Conservation (phyloP, 352 stramenopile species). For the Halophytophthora batemanensis region DNA sequence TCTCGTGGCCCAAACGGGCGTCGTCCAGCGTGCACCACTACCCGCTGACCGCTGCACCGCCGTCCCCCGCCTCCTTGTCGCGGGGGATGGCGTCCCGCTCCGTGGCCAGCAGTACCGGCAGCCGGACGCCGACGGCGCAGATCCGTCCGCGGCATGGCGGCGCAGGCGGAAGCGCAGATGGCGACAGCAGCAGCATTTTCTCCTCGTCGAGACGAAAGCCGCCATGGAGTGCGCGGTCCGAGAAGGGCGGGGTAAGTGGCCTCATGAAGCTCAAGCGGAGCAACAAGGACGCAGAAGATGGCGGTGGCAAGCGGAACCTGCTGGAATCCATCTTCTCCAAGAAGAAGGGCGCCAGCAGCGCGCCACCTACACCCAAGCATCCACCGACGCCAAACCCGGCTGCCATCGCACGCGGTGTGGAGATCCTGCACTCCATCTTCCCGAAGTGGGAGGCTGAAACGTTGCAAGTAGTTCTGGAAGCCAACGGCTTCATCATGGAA, state of each 20-base stretch:
- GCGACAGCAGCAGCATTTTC: no score
- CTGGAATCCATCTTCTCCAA: conserved; percentile 54
- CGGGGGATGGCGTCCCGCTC: no score
- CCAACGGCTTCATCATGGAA: conserved; percentile 78
- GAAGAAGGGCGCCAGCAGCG: conserved; percentile 31
- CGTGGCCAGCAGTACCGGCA: no score
- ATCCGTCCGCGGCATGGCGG: no score
- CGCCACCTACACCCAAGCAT: conserved; percentile 9
- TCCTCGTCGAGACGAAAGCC: no score
- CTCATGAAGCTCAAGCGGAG: conserved; percentile 28
- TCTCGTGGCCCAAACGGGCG: no score
- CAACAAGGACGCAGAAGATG: conserved; percentile 16
- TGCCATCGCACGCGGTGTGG: conserved; percentile 53
- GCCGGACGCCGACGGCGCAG: no score
- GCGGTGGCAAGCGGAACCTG: conserved; percentile 34
- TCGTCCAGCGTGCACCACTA: no score
- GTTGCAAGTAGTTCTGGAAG: conserved; percentile 70
- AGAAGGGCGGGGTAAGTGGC: conserved; percentile 11
- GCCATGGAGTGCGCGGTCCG: no score
- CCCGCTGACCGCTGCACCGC: no score
- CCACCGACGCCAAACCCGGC: conserved; percentile 32
- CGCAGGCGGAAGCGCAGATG: no score
- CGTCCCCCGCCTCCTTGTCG: no score
- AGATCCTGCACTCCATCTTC: conserved; percentile 82
- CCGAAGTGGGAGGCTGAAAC: conserved; percentile 69